Base-by-base conservation (phyloP, 1,139 yeast genomes). In the Saccharomyces pastorianus region DNA sequence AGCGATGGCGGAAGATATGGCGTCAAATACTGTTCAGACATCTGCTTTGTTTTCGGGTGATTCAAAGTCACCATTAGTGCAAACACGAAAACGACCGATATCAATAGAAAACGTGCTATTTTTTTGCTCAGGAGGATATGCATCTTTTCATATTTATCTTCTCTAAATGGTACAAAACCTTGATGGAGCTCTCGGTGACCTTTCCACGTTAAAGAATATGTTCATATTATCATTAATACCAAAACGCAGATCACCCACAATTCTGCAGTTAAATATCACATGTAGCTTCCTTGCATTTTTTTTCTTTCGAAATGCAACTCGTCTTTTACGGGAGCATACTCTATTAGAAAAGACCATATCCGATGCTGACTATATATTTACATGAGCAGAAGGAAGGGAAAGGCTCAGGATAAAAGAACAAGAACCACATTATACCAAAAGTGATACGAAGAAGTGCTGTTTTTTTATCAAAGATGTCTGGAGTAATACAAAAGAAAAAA, bases 91-190 rank as follows among this genome's bases (percentile, higher is more conserved):
- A 51, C 25, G 31, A 51, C 55, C 13, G 51, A 51, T 25, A 55
- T 50, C 4, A 54, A 46, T 13, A 51, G 51, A 47, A 54, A 51
- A 31, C 59, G 52, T n/a, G 55, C 51, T 41, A 56, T 48, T n/a
- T 57, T 51, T 42, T 53, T 56, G 38, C 59, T 55, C 23, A 56
- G 46, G 23, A 56, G 54, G 42, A 56, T 27, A n/a, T 57, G 56
- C 59, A 56, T 56, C 5, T 23, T 46, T 1, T 3, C 29, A 2
- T 14, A 46, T 17, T 38, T 38, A 8, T 11, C 44, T 17, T 38
- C 25, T 9, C 44, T 38, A 0, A 17, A 38, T 2, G 25, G 7
- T 1, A 3, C 25, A 38, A 38, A 5, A 38, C 2, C 23, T 20
- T 20, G 23, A 20, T 20, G 23, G 23, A 20, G 2, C 23, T 20